Base-by-base conservation (phyloP, 805 yeast genomes). In the Diddensiella caesifluorescens region DNA sequence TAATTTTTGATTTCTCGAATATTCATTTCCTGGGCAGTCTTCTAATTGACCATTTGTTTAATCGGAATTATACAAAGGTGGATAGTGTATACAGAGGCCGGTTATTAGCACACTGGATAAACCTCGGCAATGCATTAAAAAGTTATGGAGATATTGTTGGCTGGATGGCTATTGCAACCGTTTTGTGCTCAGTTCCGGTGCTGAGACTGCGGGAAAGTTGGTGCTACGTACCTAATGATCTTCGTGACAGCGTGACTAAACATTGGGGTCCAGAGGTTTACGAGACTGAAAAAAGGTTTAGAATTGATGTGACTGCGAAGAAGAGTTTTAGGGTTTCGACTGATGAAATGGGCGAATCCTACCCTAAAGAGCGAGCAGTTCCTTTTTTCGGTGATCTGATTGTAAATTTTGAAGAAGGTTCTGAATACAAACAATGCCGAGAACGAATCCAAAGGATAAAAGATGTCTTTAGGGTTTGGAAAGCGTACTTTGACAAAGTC, bases 211-310 rank as follows among this genome's bases (percentile, higher is more conserved):
- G 74, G 21, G 72, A 74, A 41, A 73, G 89, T 1, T 90, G 97
- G 97, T 66, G 79, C 5, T 66, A 69, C 36, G 84, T 88, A 3
- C 74, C 83, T 10, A 71, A 73, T 16, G 73, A 74, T 22, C 68
- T 74, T 35, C 61, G 84, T 39, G 78, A 75, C 42, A 65, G 76
- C 2, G 75, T 87, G 22, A 74, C 79, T 33, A 77, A 79, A 38
- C 94, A 84, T 52, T 90, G 97, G 97, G 85, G 92, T 0, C 95
- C 94, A 2, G 94, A 90, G 19, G 80, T 86, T 5, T 86, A 84
- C 63, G 97, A 89, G 56, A 69, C 90, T 26, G 94, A 87, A 48
- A 74, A 92, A 55, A 71, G 92, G 51, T 73, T 80, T 37, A 69
- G 83, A 60, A 68, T 74, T 16, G 70, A 76, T 34, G 75, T 77